Percentiles rank a stretch among this genome's conserved stretches.
phyloP scores from a whole-genome alignment of 495 filamentous ascomycete species.

The Amphirosellinia nigrospora region DNA sequence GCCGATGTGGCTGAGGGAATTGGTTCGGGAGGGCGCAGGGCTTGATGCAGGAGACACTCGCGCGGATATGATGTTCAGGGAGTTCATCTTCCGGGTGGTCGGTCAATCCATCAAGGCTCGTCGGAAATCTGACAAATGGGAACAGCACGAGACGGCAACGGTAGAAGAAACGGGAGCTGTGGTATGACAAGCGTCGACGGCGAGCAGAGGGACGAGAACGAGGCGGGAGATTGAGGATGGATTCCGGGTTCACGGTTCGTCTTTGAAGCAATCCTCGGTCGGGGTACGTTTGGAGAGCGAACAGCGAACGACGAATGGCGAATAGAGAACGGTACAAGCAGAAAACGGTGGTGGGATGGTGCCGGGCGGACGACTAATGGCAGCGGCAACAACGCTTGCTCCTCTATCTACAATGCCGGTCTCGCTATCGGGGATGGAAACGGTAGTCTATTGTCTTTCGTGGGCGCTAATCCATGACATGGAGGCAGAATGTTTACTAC shows the following conservation, averaged over 20 bases:
- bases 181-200: not conserved
- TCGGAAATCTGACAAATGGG: slow-evolving; percentile 28
- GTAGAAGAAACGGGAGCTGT: not conserved
- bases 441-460: slow-evolving; percentile 8
- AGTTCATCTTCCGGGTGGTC: slow-evolving; percentile 81
- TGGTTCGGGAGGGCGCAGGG: slow-evolving; percentile 66
- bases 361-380: not conserved
- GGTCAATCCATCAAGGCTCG: slow-evolving; percentile 58
- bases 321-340: not conserved
- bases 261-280: slow-evolving; percentile 4
- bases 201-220: not conserved
- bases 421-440: not conserved
- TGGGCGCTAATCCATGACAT: slow-evolving; percentile 18
- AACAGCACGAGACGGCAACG: slow-evolving; percentile 27
- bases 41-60: slow-evolving; percentile 70
- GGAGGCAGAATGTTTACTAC: slow-evolving; percentile 17
- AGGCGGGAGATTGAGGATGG: not conserved
- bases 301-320: not conserved
- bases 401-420: slow-evolving; percentile 11
- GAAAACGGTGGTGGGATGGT: not conserved
- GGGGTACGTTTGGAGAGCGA: not conserved
- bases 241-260: slow-evolving; percentile 14
- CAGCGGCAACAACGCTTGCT: not conserved
- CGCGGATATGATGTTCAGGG: slow-evolving; percentile 90
- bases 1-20: slow-evolving; percentile 65